Conservation (phyloP, 2,329 filamentous ascomycete genomes). For the Fonsecaea multimorphosa region DNA sequence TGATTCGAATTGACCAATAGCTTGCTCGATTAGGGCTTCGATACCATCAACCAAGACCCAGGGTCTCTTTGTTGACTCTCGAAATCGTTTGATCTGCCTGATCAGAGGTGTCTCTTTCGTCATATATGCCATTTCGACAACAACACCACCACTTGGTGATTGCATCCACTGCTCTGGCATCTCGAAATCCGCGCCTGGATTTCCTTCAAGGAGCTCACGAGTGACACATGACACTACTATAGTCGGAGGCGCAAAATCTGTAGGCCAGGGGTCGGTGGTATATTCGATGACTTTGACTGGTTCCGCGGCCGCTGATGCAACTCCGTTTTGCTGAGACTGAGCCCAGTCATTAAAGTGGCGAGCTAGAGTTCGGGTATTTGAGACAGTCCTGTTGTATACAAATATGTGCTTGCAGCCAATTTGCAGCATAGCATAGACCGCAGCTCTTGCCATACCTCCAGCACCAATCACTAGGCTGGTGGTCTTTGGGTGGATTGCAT, state of each 20-base stretch:
- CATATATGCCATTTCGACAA: slow-evolving; percentile 77
- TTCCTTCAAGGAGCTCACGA: slow-evolving; percentile 65
- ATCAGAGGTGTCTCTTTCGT: slow-evolving; percentile 74
- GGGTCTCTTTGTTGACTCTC: slow-evolving; percentile 56
- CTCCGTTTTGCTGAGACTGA: slow-evolving; percentile 44
- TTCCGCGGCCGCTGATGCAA: slow-evolving; percentile 46
- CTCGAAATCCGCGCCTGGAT: slow-evolving; percentile 70
- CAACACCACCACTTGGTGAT: slow-evolving; percentile 75
- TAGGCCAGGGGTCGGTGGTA: slow-evolving; percentile 68
- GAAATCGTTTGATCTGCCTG: slow-evolving; percentile 68
- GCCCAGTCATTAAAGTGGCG: slow-evolving; percentile 68
- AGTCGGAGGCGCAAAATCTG: slow-evolving; percentile 67
- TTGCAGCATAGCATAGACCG: slow-evolving; percentile 78
- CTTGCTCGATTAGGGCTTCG: slow-evolving; percentile 77
- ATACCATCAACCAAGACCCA: slow-evolving; percentile 80
- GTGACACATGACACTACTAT: slow-evolving; percentile 79
- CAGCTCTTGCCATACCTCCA: slow-evolving; percentile 78
- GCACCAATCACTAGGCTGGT: slow-evolving; percentile 63
- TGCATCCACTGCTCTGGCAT: slow-evolving; percentile 72
- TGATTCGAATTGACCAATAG: slow-evolving; percentile 80
- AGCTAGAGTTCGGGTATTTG: slow-evolving; percentile 71
- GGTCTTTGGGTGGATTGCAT: slow-evolving; percentile 60
- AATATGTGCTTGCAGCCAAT: slow-evolving; percentile 77
- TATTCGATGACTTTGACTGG: slow-evolving; percentile 62
- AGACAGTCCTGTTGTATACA: slow-evolving; percentile 72